Evolutionary conservation across 441 rosid genomes (phyloP).

Genomic region (Populus trichocarpa): DNA sequence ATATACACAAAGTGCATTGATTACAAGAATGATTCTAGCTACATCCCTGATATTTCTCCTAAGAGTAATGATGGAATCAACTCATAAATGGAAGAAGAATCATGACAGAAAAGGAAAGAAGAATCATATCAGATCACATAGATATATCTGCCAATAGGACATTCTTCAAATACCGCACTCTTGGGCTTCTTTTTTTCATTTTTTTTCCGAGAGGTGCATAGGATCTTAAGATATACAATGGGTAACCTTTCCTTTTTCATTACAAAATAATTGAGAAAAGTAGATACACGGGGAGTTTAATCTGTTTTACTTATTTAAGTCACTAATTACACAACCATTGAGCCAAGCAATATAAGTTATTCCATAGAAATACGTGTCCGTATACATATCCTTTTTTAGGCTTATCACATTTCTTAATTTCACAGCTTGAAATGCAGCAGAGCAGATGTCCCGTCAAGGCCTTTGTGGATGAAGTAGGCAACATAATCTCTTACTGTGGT

Average conservation of each 20-base stretch:
- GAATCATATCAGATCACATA: no score
- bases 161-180: no score
- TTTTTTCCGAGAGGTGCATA: no score
- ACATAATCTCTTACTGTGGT: slow-evolving; percentile 34
- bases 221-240: neutral
- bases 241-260: neutral
- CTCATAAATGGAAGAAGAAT: no score
- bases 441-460: slow-evolving; percentile 46
- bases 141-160: no score
- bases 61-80: no score
- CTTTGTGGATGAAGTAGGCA: slow-evolving; percentile 28
- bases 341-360: neutral
- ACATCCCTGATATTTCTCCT: no score
- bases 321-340: neutral
- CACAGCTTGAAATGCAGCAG: slow-evolving; percentile 42
- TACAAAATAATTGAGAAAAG: neutral
- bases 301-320: neutral
- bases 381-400: neutral
- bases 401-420: neutral
- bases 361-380: neutral
- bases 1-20: no score
- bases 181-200: no score
- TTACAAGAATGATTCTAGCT: no score
- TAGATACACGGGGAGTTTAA: neutral
- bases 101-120: no score